Evolutionary conservation across 1,139 yeast species (phyloP), one percentile per base, ranked within the genome.

Genomic region (Yamadazyma membranifaciens): DNA sequence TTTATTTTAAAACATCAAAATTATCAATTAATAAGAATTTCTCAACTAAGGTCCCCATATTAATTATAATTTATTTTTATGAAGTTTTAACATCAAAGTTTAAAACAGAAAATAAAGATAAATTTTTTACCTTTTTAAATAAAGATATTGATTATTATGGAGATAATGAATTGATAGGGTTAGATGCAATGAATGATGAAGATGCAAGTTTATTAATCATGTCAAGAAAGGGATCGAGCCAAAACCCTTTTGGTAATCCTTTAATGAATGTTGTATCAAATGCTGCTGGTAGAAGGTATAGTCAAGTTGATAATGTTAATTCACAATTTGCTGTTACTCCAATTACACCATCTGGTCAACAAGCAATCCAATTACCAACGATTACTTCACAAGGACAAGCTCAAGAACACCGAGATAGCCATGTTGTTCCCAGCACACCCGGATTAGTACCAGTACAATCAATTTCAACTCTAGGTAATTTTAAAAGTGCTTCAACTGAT

Each of bases 401-500:
- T 9, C 15, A 14, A 20, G 17, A 6, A 7, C 22, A n/a, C 12
- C 24, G 24, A 20, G 24, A 20, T 6, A 7, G 24, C 5, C 24
- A 20, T 20, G 32, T n/a, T 3, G 14, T 39, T 2, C 47, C 46
- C 4, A 24, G 17, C 2, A 46, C 50, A 7, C 54, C 52, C 2
- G 49, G 43, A 7, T 35, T 51, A 2, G 39, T 50, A 4, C 54
- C 55, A 9, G 42, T 49, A n/a, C 63, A 60, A 35, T 64, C 69
- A 2, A 58, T 63, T 4, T 55, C 63, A 14, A 65, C 71, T 1
- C 44, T 66, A 13, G 56, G 56, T 3, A 61, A 63, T 40, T 52
- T 62, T 41, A 55, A 65, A 35, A 60, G 66, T 33, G 68, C 68
- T 10, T 65, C 70, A 4, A 65, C 67, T 2, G 71, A 65, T 44